Percentiles rank a stretch among this genome's conserved stretches.
Conservation (phyloP, 495 filamentous ascomycete species). For the Daldinia caldariorum region DNA sequence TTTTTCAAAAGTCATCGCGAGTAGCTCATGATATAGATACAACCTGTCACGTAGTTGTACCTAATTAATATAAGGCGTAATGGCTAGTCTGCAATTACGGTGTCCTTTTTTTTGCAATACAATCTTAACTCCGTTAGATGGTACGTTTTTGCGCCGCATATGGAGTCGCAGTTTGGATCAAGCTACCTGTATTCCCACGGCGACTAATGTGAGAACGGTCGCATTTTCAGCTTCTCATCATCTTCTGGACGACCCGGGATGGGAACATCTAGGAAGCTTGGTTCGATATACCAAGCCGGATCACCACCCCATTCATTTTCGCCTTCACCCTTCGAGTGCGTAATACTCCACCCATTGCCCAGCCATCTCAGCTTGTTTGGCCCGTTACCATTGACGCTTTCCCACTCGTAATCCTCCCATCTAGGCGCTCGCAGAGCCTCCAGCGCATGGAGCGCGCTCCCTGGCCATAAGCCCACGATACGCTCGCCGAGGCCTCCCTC, state of each 20-base stretch:
- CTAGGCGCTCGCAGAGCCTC: slow-evolving; percentile 55
- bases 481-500: slow-evolving; percentile 47
- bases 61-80: no score
- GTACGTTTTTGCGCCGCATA: background rate
- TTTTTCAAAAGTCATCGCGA: no score
- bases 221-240: slow-evolving; percentile 50
- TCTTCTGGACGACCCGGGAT: slow-evolving; percentile 56
- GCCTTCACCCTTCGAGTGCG: slow-evolving; percentile 48
- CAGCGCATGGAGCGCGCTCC: slow-evolving; percentile 55
- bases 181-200: background rate
- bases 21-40: no score
- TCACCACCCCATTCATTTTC: slow-evolving; percentile 49
- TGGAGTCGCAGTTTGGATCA: background rate
- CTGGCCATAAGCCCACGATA: slow-evolving; percentile 56
- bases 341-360: slow-evolving; percentile 61
- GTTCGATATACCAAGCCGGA: slow-evolving; percentile 61
- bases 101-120: no score
- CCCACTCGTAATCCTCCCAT: slow-evolving; percentile 59
- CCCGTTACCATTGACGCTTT: slow-evolving; percentile 38
- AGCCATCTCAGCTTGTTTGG: slow-evolving; percentile 57
- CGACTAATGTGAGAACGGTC: slow-evolving; percentile 60
- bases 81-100: no score
- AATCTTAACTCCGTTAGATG: background rate
- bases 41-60: background rate
- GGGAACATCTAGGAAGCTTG: slow-evolving; percentile 56